Percentiles rank a stretch among this genome's conserved stretches.
phyloP scores from a whole-genome alignment of 129 eudicot species.

The Lactuca saligna region DNA sequence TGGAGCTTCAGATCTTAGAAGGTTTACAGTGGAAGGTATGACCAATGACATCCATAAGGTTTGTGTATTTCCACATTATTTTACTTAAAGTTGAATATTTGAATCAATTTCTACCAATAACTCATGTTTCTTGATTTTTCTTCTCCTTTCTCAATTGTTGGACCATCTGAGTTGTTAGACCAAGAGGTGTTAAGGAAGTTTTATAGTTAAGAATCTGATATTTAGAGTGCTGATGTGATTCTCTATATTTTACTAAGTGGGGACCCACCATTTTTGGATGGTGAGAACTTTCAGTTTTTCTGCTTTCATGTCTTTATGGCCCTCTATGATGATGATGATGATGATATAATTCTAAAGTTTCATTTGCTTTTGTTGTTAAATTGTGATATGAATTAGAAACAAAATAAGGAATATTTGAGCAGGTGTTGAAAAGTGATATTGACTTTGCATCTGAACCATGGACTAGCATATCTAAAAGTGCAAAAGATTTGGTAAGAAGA shows the following conservation, averaged over 20 bases:
- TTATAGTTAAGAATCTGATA: constrained; percentile 93
- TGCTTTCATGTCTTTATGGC: constrained; percentile 16
- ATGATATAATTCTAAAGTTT: constrained; percentile 1
- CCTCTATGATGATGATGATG: too few relatives aligned
- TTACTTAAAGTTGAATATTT: too few relatives aligned
- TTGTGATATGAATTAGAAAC: constrained; percentile 58
- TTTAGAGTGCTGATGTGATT: constrained; percentile 98
- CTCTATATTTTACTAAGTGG: too few relatives aligned
- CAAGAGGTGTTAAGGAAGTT: constrained; percentile 81
- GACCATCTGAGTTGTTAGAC: too few relatives aligned
- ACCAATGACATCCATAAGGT: too few relatives aligned
- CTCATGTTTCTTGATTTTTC: too few relatives aligned
- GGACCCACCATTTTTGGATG: constrained; percentile 99
- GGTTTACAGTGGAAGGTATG: too few relatives aligned
- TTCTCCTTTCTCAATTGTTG: too few relatives aligned
- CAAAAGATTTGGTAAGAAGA: constrained; percentile 87
- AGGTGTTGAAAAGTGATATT: constrained; percentile 82
- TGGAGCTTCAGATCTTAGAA: too few relatives aligned
- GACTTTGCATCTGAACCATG: constrained; percentile 97
- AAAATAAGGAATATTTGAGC: constrained; percentile 97
- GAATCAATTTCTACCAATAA: too few relatives aligned
- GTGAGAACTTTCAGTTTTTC: constrained; percentile 46
- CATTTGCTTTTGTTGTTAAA: constrained; percentile 29
- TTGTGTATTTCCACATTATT: too few relatives aligned
- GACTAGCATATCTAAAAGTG: constrained; percentile 87